Conservation (phyloP, 129 eudicot genomes). For the Pulicaria dysenterica region DNA sequence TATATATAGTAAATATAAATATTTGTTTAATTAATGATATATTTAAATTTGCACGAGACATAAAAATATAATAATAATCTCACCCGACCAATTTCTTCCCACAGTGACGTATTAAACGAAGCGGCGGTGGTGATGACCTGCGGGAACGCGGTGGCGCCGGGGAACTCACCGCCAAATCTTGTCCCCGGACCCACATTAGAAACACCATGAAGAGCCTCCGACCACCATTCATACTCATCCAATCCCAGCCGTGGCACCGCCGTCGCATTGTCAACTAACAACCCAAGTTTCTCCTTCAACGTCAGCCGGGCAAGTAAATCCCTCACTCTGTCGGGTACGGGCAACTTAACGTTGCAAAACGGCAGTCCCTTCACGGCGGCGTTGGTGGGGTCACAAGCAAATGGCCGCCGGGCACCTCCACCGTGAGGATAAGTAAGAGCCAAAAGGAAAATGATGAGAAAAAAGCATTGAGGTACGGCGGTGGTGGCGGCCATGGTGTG, state of each 20-base stretch:
- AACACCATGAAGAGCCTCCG: slow-evolving; percentile 91
- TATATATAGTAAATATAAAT: background rate
- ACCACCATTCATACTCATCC: slow-evolving; percentile 74
- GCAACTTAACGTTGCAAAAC: slow-evolving; percentile 52
- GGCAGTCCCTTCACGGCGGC: slow-evolving; percentile 38
- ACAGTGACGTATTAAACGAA: slow-evolving; percentile 71
- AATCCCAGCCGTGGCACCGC: slow-evolving; percentile 71
- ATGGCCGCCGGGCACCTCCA: slow-evolving; percentile 41
- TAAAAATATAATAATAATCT: background rate
- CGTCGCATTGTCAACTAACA: slow-evolving; percentile 56
- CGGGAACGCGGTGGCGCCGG: slow-evolving; percentile 90
- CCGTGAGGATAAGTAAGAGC: slow-evolving; percentile 7
- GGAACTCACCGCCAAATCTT: slow-evolving; percentile 70
- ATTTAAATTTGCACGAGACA: background rate
- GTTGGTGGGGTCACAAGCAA: slow-evolving; percentile 60
- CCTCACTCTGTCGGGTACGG: slow-evolving; percentile 44
- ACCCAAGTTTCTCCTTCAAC: slow-evolving; percentile 60
- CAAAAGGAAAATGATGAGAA: slow-evolving; percentile 15
- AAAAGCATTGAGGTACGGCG: slow-evolving; percentile 8
- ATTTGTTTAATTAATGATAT: background rate
- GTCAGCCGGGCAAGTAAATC: slow-evolving; percentile 66
- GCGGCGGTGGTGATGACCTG: slow-evolving; percentile 85
- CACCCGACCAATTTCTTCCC: slow-evolving; percentile 89
- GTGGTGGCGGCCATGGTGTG: slow-evolving; percentile 27
- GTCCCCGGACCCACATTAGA: slow-evolving; percentile 84